Percentiles rank a stretch among this genome's conserved stretches.
phyloP scores from a whole-genome alignment of 1,139 yeast species.

The Eremothecium gossypii region DNA sequence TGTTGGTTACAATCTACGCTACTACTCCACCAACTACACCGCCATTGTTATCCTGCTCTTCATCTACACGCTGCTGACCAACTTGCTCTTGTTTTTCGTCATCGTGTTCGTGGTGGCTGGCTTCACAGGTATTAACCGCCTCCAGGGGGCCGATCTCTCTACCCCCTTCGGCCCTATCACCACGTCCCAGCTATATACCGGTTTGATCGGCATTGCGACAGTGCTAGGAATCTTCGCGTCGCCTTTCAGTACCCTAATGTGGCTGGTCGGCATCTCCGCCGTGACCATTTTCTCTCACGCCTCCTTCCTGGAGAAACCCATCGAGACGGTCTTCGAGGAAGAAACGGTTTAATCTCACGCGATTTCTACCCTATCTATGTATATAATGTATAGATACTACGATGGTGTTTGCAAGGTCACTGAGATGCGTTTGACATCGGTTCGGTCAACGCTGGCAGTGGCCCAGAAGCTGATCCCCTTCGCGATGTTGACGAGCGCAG shows the following conservation, averaged over 20 bases:
- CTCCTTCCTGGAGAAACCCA: conserved; percentile 90
- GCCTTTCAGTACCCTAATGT: conserved; percentile 86
- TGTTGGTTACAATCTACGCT: conserved; percentile 74
- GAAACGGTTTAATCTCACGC: conserved; percentile 41
- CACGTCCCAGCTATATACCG: conserved; percentile 83
- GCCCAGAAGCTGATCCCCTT: too few relatives aligned
- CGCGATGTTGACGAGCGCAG: too few relatives aligned
- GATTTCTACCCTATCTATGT: too few relatives aligned
- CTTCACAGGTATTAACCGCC: conserved; percentile 63
- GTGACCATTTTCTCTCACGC: conserved; percentile 88
- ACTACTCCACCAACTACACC: conserved; percentile 82
- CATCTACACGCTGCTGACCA: conserved; percentile 69
- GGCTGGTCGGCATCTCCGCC: conserved; percentile 94
- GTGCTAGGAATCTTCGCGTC: conserved; percentile 91
- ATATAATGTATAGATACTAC: too few relatives aligned
- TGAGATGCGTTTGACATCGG: too few relatives aligned
- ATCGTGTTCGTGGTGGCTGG: conserved; percentile 62
- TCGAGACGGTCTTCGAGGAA: conserved; percentile 94
- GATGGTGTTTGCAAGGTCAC: too few relatives aligned
- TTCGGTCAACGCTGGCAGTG: too few relatives aligned
- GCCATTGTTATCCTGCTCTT: conserved; percentile 63
- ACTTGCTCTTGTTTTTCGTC: conserved; percentile 75
- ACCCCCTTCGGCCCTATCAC: conserved; percentile 61
- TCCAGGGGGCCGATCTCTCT: conserved; percentile 73
- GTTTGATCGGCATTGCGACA: conserved; percentile 62